phyloP scores from a whole-genome alignment of 208 protist species.

The Leishmania guyanensis region DNA sequence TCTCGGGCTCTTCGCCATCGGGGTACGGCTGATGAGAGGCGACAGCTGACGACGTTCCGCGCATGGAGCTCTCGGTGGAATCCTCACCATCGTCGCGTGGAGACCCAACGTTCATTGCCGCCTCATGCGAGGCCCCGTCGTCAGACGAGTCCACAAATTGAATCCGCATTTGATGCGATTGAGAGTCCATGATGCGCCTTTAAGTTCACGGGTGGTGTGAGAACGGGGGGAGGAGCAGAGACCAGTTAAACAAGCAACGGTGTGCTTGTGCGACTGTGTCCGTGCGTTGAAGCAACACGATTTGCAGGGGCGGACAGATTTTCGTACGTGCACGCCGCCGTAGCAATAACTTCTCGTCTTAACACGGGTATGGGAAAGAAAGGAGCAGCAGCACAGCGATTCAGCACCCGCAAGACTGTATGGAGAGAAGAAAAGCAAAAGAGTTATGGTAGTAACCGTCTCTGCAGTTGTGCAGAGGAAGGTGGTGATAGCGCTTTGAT shows the following conservation, averaged over 20 bases:
- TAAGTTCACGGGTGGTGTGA: neutral
- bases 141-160: conserved; percentile 77
- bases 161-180: conserved; percentile 35
- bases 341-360: neutral
- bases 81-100: conserved; percentile 15
- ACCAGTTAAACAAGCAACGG: neutral
- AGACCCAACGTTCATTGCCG: conserved; percentile 37
- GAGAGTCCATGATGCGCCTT: conserved; percentile 12
- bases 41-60: neutral
- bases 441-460: neutral
- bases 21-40: conserved; percentile 17
- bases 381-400: neutral
- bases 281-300: neutral
- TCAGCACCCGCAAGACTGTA: neutral
- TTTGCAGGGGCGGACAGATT: neutral
- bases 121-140: conserved; percentile 57
- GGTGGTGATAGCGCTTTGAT: neutral
- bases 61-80: conserved; percentile 3
- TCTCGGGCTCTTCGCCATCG: conserved; percentile 15
- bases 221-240: neutral
- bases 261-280: neutral
- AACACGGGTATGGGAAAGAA: neutral
- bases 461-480: neutral
- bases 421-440: neutral
- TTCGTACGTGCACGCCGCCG: neutral